Evolutionary conservation across 768 basidiomycete species (phyloP).

Genomic region (Suillus subaureus): DNA sequence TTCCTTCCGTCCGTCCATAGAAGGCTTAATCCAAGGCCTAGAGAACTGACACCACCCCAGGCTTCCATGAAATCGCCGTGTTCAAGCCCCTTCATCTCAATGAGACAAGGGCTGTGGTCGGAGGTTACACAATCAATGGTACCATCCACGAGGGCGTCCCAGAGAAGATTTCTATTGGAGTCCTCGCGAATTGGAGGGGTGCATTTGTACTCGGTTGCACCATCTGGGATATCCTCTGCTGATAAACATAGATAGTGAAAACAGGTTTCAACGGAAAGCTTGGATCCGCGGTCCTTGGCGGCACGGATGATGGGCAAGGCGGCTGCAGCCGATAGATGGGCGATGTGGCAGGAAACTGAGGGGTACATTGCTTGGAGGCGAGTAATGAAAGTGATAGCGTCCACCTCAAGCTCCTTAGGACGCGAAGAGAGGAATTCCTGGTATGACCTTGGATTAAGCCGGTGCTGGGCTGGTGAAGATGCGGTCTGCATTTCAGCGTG

Average conservation of each 20-base stretch:
- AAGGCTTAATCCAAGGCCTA: conserved; percentile 87
- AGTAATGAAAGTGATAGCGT: conserved; percentile 80
- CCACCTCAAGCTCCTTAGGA: conserved; percentile 75
- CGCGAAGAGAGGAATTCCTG: conserved; percentile 87
- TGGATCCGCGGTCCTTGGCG: conserved; percentile 63
- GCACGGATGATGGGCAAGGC: conserved; percentile 77
- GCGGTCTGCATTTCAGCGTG: conserved; percentile 82
- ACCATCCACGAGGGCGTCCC: conserved; percentile 81
- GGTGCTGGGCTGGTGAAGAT: conserved; percentile 16
- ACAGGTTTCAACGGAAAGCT: conserved; percentile 93
- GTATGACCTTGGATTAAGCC: conserved; percentile 58
- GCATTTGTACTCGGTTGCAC: conserved; percentile 90
- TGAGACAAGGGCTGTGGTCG: conserved; percentile 92
- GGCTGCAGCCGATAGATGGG: conserved; percentile 87
- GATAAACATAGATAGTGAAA: conserved; percentile 92
- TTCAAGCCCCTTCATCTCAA: conserved; percentile 76
- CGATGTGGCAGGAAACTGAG: conserved; percentile 85
- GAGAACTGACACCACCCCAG: conserved; percentile 93
- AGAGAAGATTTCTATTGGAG: conserved; percentile 72
- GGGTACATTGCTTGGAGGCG: conserved; percentile 65
- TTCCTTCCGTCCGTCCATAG: conserved; percentile 80
- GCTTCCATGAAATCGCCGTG: conserved; percentile 84
- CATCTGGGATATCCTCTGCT: conserved; percentile 71
- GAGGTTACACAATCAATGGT: conserved; percentile 92
- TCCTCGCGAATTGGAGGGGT: conserved; percentile 88